Evolutionary conservation across 108 stramenopile species (phyloP), one percentile per base, ranked within the genome.

Genomic region (Thalassiosira profunda): DNA sequence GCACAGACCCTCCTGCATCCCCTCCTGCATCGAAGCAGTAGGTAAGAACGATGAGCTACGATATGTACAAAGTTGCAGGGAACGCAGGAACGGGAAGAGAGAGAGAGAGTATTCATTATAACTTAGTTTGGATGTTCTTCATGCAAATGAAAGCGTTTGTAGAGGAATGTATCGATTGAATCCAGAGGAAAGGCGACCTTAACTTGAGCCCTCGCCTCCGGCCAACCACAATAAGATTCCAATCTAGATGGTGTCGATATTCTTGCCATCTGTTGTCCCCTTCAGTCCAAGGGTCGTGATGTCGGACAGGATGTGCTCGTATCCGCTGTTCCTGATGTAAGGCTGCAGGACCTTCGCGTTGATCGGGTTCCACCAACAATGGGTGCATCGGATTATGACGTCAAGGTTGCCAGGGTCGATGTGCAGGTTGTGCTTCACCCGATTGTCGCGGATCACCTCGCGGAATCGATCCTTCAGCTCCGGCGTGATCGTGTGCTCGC

Each of bases 281-380:
- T 79, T 83, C 34, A 69, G 23, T 44, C 94, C 94, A 63, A 91
- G 85, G 0, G 72, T 80, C 55, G 85, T 88, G 64, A 68, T 83
- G 60, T 95, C 91, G 17, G 74, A 53, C 46, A 96, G 63, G 12
- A 96, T 83, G 44, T 87, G 76, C 40, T 92, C 88, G 54, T 88
- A 90, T 2, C 86, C 90, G 24, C 69, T 76, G 28, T 89, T 86
- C 47, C 84, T 81, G 37, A 96, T 58, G 74, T 91, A 96, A 7
- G 96, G 96, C 33, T 86, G 78, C 18, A 96, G 80, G 3, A 62
- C 74, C 58, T 87, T 80, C 4, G 96, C 87, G 67, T 97, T 97
- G 55, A 97, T 90, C 10, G 97, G 97, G 72, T 97, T 97, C 94
- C 94, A 97, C 97, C 97, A 97, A 65, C 91, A 93, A 58, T 97